Evolutionary conservation across 2,329 filamentous ascomycete genomes (phyloP).

Genomic region (Lachnellula cervina): DNA sequence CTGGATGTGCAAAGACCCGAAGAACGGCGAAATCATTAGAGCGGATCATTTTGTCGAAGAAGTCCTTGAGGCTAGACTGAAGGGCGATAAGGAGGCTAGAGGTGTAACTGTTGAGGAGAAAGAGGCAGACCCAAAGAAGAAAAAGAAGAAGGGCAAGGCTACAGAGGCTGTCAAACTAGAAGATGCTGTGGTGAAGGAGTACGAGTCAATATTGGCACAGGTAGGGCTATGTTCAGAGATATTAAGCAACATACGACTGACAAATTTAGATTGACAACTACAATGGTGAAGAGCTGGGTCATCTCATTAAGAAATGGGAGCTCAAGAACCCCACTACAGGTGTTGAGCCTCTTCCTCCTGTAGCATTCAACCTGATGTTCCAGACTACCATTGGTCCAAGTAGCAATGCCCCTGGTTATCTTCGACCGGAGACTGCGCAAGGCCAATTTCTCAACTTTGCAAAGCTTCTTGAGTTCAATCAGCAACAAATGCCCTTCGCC

Average conservation of each 20-base stretch:
- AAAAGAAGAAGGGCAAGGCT: slow-evolving; percentile 83
- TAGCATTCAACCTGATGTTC: slow-evolving; percentile 99
- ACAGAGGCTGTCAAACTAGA: slow-evolving; percentile 78
- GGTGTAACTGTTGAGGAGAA: slow-evolving; percentile 75
- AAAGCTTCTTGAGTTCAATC: slow-evolving; percentile 95
- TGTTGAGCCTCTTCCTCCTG: slow-evolving; percentile 70
- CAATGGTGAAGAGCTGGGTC: slow-evolving; percentile 76
- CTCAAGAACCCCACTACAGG: slow-evolving; percentile 83
- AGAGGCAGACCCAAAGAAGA: slow-evolving; percentile 65
- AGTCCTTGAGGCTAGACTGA: slow-evolving; percentile 78
- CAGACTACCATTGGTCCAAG: slow-evolving; percentile 91
- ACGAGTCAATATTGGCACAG: slow-evolving; percentile 83
- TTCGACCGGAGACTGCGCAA: slow-evolving; percentile 92
- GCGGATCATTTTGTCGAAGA: slow-evolving; percentile 97
- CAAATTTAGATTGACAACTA: slow-evolving; percentile 80
- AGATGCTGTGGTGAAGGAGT: slow-evolving; percentile 80
- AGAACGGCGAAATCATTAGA: slow-evolving; percentile 93
- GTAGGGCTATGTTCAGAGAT: slow-evolving; percentile 20
- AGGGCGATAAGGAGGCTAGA: slow-evolving; percentile 88
- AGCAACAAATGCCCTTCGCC: slow-evolving; percentile 91
- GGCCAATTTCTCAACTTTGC: slow-evolving; percentile 97
- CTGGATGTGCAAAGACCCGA: slow-evolving; percentile 99
- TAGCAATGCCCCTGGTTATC: slow-evolving; percentile 77
- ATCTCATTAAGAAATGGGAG: slow-evolving; percentile 85
- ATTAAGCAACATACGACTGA: slow-evolving; percentile 10